Evolutionary conservation across 352 stramenopile genomes (phyloP), one percentile per base, ranked within the genome.

Genomic region (Globisporangium mamillatum): DNA sequence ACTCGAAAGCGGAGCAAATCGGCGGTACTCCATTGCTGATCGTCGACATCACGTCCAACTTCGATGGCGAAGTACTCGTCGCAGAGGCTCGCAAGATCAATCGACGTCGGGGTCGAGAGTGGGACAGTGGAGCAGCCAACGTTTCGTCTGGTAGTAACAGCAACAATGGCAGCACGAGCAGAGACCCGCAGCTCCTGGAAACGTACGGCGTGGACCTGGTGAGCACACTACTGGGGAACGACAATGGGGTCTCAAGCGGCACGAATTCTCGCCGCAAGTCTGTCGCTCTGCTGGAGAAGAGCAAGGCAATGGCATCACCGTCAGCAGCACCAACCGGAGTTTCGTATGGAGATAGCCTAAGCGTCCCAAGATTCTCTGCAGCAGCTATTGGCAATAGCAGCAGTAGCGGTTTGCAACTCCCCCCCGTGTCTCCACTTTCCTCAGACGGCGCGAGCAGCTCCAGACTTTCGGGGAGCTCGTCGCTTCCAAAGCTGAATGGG

Each of bases 151-250:
- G 18, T 18, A 50, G 55, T 32, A 53, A 22, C 52, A 71, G 9
- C 36, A 61, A 71, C 4, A 52, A 22, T n/a, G 50, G 48, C 66
- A 79, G 70, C 41, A 41, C 4, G 14, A 10, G 52, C 9, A 57
- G 72, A 55, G 75, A 84, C 27, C 70, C 70, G 10, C 60, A 41
- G 18, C 58, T 93, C 4, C 57, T 84, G 63, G 78, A 90, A 32
- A 86, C 86, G 53, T 91, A 94, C 53, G 84, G 84, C 10, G 67
- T 86, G 9, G 84, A 92, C 46, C 77, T 94, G 14, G 82, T 91
- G 38, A 74, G 59, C 24, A 68, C 68, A 2, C 74, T 79, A 18
- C 72, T 86, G 32, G 68, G 70, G 0, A 56, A 63, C 18, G 72
- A 75, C 9, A 79, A 22, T 24, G 55, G 20, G 10, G 18, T 60